Base-by-base conservation (phyloP, 371 early-diverging fungal genomes). In the Mortierella sp. region DNA sequence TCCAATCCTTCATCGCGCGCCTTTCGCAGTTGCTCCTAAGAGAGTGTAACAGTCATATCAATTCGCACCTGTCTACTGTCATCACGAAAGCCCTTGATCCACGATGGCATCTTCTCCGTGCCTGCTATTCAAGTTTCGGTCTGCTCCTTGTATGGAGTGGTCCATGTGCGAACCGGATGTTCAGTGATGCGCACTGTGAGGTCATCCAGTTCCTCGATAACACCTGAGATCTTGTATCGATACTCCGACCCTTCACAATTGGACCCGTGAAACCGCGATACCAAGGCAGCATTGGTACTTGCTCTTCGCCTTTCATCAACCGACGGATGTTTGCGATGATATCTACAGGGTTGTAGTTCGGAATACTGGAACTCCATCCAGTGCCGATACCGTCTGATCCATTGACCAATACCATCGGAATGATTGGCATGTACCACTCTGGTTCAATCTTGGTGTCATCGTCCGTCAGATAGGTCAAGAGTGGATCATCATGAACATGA, bases 311-410 rank as follows among this genome's bases (percentile, higher is more conserved):
- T 7, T 88, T 76, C 90, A 99, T 95, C 43, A 96, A 59, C 1
- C 93, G 89, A n/a, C 84, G 72, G 30, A 99, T 59, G 70, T 99
- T 99, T 24, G 89, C 86, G 3, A 97, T 90, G 54, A 99, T 89
- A 57, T 99, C 99, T n/a, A 76, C 72, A 3, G 99, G 99, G 72
- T 96, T 96, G 79, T 91, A 95, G 79, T 90, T 91, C 45, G 95
- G 95, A 57, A 95, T 90, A 41, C 56, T 83, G 0, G 95, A 90
- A 76, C 92, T 93, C 95, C 94, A 95, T 9, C 93, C 99, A 14
- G 99, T 99, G 39, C 99, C 99, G 61, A 99, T 99, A 67, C 99
- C 99, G 28, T 98, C 97, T 1, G 94, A 89, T 28, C 99, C 99
- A 80, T 99, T 99, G 10, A 99, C 89, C 21, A 99, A 83, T 0